phyloP scores from a whole-genome alignment of 352 stramenopile genomes.

The Plasmopara halstedii region DNA sequence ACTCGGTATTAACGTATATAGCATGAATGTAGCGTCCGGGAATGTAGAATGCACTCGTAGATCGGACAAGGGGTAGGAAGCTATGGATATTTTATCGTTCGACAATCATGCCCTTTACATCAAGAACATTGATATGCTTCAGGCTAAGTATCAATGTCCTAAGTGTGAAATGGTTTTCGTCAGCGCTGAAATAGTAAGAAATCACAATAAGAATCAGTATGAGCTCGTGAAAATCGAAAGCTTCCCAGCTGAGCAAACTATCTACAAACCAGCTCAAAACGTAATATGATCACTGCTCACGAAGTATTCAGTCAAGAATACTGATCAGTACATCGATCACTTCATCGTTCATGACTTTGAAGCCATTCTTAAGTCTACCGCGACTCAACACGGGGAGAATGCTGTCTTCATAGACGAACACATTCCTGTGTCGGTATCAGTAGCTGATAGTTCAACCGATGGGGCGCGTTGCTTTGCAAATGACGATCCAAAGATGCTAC shows the following conservation, averaged over 20 bases:
- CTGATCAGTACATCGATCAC: background rate
- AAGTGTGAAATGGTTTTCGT: slow-evolving; percentile 1
- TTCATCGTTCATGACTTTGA: background rate
- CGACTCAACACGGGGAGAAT: slow-evolving; percentile 6
- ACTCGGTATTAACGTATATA: slow-evolving; percentile 3
- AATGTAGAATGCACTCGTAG: background rate
- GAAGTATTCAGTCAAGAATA: background rate
- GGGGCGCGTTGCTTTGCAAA: slow-evolving; percentile 11
- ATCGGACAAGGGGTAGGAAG: background rate
- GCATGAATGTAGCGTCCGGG: background rate
- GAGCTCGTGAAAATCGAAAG: background rate
- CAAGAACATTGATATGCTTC: background rate
- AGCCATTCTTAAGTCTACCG: background rate
- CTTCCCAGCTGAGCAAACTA: background rate
- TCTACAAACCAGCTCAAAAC: background rate
- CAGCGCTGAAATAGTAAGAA: background rate
- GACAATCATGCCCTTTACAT: background rate
- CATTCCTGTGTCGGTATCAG: slow-evolving; percentile 5
- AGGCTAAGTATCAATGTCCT: background rate
- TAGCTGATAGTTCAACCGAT: slow-evolving; percentile 9
- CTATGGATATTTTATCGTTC: background rate
- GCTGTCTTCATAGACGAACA: slow-evolving; percentile 4
- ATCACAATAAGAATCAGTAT: background rate
- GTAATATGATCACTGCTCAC: background rate
- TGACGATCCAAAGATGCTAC: slow-evolving; percentile 1